Evolutionary conservation across 305 asterid genomes (phyloP), one percentile per base, ranked within the genome.

Genomic region (Fraxinus ornus): DNA sequence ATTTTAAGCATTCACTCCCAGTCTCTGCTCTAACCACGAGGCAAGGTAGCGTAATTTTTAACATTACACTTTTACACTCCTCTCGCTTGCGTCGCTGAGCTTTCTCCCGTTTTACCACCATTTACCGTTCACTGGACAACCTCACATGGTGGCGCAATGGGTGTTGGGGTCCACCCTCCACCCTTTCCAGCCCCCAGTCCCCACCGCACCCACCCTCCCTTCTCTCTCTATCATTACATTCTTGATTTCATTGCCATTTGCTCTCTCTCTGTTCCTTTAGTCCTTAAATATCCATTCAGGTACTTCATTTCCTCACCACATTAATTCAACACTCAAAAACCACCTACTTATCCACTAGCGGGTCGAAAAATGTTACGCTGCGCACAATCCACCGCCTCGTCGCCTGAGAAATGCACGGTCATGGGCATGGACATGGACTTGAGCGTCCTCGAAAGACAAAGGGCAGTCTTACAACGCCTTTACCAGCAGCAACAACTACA

Each of bases 391-490:
- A n/a, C 28, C 30, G 3, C 70, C 70, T 19, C 28, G 12, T n/a
- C 70, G 28, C 70, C 70, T 7, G 70, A 60, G 26, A 60, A 60
- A 19, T 21, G 21, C 71, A 2, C 71, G 15, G 30, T 24, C 71
- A 9, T 21, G 15, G 71, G 30, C 13, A 62, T 22, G 49, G 49
- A 9, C 49, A 62, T 62, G 17, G 90, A 90, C 32, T 72, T 87
- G 66, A 89, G 85, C 78, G 89, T 92, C 36, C 91, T 91, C 15
- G 92, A 89, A 75, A 78, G 92, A 66, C 94, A 91, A 77, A 81
- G 80, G 37, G 84, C 83, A 24, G 22, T 83, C n/a, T 82, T 89
- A 44, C 92, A 86, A 47, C 89, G 91, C 10, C 77, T 88, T 10
- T 86, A 84, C 64, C 86, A 68, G 1, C 85, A 37, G 9, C 66